Conservation (phyloP, 2,329 filamentous ascomycete genomes). For the Trichoderma atroviride region DNA sequence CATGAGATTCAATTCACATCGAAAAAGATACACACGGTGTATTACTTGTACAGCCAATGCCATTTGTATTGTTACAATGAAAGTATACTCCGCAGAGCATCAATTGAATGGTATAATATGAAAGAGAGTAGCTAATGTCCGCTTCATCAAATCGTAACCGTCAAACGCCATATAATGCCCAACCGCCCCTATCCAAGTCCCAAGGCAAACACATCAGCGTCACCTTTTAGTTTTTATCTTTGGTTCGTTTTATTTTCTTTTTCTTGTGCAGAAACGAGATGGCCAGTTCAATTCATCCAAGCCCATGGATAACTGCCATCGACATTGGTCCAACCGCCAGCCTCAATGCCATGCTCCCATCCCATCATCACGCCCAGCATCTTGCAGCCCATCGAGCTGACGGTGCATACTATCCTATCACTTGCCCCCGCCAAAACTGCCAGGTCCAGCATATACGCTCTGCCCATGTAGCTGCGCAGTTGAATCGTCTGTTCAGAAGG, state of each 20-base stretch:
- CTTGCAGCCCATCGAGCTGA: constrained; percentile 72
- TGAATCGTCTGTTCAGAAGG: constrained; percentile 58
- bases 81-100: background rate
- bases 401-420: constrained; percentile 75
- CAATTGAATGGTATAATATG: background rate
- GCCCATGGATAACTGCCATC: constrained; percentile 70
- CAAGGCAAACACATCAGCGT: too few relatives aligned
- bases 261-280: background rate
- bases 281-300: constrained; percentile 42
- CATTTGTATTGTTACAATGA: background rate
- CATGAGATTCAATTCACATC: background rate
- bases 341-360: constrained; percentile 68
- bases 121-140: background rate
- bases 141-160: constrained; percentile 11
- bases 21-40: background rate
- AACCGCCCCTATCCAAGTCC: background rate
- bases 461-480: constrained; percentile 72
- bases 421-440: constrained; percentile 69
- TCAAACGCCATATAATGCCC: constrained; percentile 30
- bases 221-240: background rate
- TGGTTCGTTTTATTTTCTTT: background rate
- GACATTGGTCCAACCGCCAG: constrained; percentile 74
- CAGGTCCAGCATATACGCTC: constrained; percentile 82
- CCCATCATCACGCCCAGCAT: constrained; percentile 85
- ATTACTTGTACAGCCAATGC: background rate